Percentiles rank a stretch among this genome's conserved stretches.
phyloP scores from a whole-genome alignment of 1,284 basidiomycete genomes.

The Trichosporon faecale region DNA sequence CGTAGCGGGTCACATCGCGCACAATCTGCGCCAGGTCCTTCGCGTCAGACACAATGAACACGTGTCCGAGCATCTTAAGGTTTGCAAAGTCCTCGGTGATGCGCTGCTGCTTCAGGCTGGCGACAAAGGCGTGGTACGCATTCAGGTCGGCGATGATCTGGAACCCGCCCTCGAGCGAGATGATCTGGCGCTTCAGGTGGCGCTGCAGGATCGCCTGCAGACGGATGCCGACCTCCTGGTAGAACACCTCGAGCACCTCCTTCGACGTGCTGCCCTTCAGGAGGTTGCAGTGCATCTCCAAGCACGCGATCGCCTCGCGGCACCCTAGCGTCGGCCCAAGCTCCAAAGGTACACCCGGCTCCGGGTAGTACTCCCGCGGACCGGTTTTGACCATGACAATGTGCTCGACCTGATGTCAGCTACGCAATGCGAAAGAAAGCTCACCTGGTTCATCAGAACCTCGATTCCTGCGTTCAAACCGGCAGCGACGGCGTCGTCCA shows the following conservation, averaged over 20 bases:
- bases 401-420: conserved; percentile 74
- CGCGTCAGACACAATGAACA: conserved; percentile 79
- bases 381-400: conserved; percentile 79
- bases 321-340: conserved; percentile 83
- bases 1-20: conserved; percentile 86
- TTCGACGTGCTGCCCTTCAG: conserved; percentile 90
- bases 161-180: conserved; percentile 88
- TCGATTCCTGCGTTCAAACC: conserved; percentile 94
- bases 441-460: conserved; percentile 88
- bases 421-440: conserved; percentile 17
- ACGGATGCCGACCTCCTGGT: conserved; percentile 92
- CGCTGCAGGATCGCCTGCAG: conserved; percentile 88
- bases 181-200: conserved; percentile 94
- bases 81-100: conserved; percentile 85
- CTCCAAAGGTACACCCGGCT: conserved; percentile 69
- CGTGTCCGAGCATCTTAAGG: conserved; percentile 93
- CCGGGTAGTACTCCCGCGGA: conserved; percentile 84
- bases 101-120: conserved; percentile 64
- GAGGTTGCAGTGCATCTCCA: conserved; percentile 84
- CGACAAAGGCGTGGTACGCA: conserved; percentile 82
- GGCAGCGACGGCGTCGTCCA: conserved; percentile 89
- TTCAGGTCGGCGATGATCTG: conserved; percentile 96
- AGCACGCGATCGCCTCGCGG: conserved; percentile 74
- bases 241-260: conserved; percentile 94
- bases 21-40: conserved; percentile 94